Conservation (phyloP, 2,329 filamentous ascomycete genomes). For the Rachicladosporium sp. region DNA sequence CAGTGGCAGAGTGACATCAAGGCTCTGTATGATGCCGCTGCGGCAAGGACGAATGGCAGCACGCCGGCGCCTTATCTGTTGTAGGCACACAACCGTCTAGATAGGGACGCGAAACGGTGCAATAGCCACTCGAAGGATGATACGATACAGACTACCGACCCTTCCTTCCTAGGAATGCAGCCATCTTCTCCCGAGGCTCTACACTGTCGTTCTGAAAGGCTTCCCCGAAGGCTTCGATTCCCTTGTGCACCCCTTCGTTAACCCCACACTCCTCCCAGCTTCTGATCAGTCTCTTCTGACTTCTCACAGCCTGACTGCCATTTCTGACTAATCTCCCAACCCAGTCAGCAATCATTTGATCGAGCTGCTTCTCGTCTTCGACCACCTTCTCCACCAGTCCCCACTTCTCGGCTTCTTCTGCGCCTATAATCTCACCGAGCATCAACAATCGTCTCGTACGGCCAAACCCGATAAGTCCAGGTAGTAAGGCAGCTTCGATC, state of each 20-base stretch:
- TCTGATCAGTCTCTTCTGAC: conserved; percentile 22
- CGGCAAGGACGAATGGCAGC: conserved; percentile 10
- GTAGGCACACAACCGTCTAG: too few relatives aligned
- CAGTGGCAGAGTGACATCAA: conserved; percentile 52
- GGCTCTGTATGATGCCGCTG: conserved; percentile 44
- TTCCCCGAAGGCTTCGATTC: conserved; percentile 16
- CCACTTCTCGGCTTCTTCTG: conserved; percentile 22
- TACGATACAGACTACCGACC: too few relatives aligned
- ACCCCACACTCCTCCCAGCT: conserved; percentile 16
- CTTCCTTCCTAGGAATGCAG: conserved; percentile 10
- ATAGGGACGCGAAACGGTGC: too few relatives aligned
- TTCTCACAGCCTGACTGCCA: conserved; percentile 21
- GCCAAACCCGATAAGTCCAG: conserved; percentile 27
- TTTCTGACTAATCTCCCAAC: conserved; percentile 17
- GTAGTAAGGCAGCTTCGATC: conserved; percentile 27
- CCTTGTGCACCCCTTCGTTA: conserved; percentile 14
- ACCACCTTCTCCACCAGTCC: conserved; percentile 27
- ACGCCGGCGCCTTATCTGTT: too few relatives aligned
- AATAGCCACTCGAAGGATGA: too few relatives aligned
- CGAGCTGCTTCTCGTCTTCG: conserved; percentile 16
- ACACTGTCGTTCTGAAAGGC: conserved; percentile 13
- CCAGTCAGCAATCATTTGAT: conserved; percentile 24
- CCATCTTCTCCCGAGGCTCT: conserved; percentile 17
- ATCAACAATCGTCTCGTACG: conserved; percentile 25
- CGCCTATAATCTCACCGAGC: conserved; percentile 25